These are phyloP conservation scores for Hippophae rhamnoides DNA, from an alignment of 306 rosid genomes.

Conservation along the genomic window DNA sequence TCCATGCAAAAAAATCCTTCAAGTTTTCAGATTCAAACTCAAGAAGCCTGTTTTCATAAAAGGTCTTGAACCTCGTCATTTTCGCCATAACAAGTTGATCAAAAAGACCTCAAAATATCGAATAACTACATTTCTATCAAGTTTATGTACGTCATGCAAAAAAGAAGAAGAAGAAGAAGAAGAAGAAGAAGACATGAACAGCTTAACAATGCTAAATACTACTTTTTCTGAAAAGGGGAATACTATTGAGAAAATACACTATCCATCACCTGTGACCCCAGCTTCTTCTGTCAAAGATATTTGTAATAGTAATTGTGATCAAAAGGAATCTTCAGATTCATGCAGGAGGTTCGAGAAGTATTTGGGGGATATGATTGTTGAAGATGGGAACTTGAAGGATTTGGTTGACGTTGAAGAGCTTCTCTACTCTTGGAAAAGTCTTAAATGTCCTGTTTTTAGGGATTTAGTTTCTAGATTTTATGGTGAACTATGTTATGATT, in stretches of 20 bases:
- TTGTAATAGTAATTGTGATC: constrained; percentile 19
- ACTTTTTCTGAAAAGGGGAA: too few relatives aligned
- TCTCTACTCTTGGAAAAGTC: constrained; percentile 73
- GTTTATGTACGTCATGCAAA: constrained; percentile 26
- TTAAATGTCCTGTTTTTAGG: constrained; percentile 60
- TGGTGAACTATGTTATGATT: constrained; percentile 85
- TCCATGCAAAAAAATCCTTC: constrained; percentile 47
- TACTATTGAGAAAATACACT: too few relatives aligned
- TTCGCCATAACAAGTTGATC: constrained; percentile 4
- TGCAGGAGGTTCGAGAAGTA: constrained; percentile 89
- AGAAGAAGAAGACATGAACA: constrained; percentile 17
- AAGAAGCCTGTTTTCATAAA: constrained; percentile 46
- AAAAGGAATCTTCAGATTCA: constrained; percentile 47
- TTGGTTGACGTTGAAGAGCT: constrained; percentile 84
- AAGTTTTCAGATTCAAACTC: constrained; percentile 44
- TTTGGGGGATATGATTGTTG: constrained; percentile 78
- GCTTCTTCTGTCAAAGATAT: not conserved
- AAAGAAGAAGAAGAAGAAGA: constrained; percentile 23
- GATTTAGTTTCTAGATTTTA: constrained; percentile 74
- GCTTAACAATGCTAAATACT: constrained; percentile 14
- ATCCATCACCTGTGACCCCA: too few relatives aligned
- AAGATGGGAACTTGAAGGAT: constrained; percentile 68
- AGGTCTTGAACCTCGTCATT: constrained; percentile 16
- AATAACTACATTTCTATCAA: constrained; percentile 28
- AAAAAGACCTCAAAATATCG: constrained; percentile 15